These are phyloP conservation scores for Rhizopus arrhizus DNA, from an alignment of 371 early-diverging fungal genomes.

Conservation along the genomic window DNA sequence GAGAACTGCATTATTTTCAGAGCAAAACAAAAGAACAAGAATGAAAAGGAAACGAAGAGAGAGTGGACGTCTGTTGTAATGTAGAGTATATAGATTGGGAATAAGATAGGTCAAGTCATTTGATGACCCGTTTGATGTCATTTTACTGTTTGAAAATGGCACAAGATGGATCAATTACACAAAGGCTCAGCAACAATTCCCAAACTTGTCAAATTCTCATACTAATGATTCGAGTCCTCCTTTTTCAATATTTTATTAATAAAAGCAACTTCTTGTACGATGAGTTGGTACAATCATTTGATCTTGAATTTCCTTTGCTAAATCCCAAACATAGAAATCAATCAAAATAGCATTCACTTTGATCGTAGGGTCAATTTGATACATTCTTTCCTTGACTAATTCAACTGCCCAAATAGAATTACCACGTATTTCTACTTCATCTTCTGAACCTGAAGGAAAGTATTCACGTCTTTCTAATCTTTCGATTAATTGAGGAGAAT, in stretches of 20 bases:
- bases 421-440: conserved; percentile 87
- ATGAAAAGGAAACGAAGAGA: too few species aligned
- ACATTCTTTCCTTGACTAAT: conserved; percentile 59
- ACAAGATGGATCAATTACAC: too few species aligned
- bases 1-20: too few species aligned
- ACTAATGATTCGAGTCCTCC: too few species aligned
- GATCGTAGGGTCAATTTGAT: conserved; percentile 26
- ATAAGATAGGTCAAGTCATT: too few species aligned
- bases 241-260: conserved; percentile 40
- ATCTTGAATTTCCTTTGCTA: conserved; percentile 70
- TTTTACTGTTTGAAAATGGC: too few species aligned
- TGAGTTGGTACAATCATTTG: conserved; percentile 75
- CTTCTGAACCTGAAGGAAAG: conserved; percentile 62
- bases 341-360: conserved; percentile 75
- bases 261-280: conserved; percentile 75
- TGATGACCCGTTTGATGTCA: too few species aligned
- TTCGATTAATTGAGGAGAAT: conserved; percentile 60
- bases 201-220: too few species aligned
- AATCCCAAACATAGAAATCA: conserved; percentile 91
- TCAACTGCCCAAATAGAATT: conserved; percentile 88
- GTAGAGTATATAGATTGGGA: too few species aligned
- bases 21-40: too few species aligned
- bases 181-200: too few species aligned
- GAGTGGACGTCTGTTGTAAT: too few species aligned
- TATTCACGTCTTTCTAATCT: conserved; percentile 48